These are phyloP conservation scores for Metschnikowia lunata DNA, from an alignment of 805 yeast species.

Conservation along the genomic window DNA sequence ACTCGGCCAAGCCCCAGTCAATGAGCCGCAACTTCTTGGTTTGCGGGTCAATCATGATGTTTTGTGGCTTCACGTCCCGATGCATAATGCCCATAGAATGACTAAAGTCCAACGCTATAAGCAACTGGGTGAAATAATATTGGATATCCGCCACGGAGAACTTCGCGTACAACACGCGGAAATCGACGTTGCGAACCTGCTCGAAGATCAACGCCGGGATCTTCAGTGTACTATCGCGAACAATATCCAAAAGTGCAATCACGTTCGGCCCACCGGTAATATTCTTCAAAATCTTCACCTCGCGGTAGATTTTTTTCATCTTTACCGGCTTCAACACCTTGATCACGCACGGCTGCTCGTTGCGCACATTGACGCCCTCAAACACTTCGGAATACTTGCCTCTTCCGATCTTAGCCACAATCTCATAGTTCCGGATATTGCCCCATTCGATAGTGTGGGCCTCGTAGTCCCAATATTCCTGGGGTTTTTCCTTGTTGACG, in stretches of 20 bases:
- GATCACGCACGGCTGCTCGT: slow-evolving; percentile 65
- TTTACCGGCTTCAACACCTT: slow-evolving; percentile 92
- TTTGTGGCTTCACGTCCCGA: slow-evolving; percentile 93
- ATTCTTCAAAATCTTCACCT: slow-evolving; percentile 81
- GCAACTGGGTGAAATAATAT: slow-evolving; percentile 74
- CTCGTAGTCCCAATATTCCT: slow-evolving; percentile 84
- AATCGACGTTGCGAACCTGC: slow-evolving; percentile 76
- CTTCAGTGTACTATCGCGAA: slow-evolving; percentile 71
- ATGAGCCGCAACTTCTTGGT: slow-evolving; percentile 68
- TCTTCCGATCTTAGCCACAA: slow-evolving; percentile 78
- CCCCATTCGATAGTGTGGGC: slow-evolving; percentile 46
- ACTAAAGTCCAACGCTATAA: slow-evolving; percentile 81
- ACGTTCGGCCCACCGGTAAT: slow-evolving; percentile 82
- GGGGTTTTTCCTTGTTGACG: slow-evolving; percentile 62
- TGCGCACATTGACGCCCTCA: slow-evolving; percentile 69
- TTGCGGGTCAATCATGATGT: slow-evolving; percentile 88
- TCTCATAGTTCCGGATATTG: slow-evolving; percentile 56
- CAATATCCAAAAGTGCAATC: slow-evolving; percentile 72
- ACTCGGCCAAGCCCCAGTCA: slow-evolving; percentile 96
- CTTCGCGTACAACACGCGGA: slow-evolving; percentile 74
- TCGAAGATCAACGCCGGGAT: slow-evolving; percentile 89
- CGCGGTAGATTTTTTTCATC: slow-evolving; percentile 85
- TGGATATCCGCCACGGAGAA: slow-evolving; percentile 73
- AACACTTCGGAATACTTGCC: slow-evolving; percentile 97
- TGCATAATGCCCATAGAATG: slow-evolving; percentile 97